Evolutionary conservation across 169 alveolate genomes (phyloP), one percentile per base, ranked within the genome.

Genomic region (Ichthyophthirius multifiliis): DNA sequence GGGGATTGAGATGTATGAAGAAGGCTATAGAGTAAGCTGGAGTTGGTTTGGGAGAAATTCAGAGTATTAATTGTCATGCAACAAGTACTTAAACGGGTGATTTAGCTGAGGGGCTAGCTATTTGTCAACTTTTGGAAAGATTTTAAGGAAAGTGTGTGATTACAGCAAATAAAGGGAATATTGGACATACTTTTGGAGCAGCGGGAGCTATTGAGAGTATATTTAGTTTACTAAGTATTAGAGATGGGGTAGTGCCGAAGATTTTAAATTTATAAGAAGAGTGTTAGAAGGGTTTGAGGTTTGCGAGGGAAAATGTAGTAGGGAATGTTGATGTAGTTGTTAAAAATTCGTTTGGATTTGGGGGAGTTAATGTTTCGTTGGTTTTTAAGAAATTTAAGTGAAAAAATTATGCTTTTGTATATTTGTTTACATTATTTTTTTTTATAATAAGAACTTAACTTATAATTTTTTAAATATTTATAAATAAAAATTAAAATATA

Each of bases 31-130:
- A 76, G 4, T 80, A 87, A 47, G 93, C 95, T 16, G 64, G 71
- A 30, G 23, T 83, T 18, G 48, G 64, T 31, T 79, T 80, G 10
- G 16, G 55, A 15, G 43, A 83, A 44, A 76, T 89, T 4, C 87
- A 82, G 55, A 48, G 46, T 16, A 65, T 90, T 4, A 90, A 87
- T 48, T 46, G 86, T 41, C 92, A 90, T 79, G 92, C 93, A 4
- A 90, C 95, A 0, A 34, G 85, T 12, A 90, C 95, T 2, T 80
- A 82, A 31, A 83, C 79, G 9, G 95, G 95, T 12, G 95, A 90
- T 63, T 13, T 41, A 43, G 67, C 90, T 20, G 95, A 90, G 71
- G 83, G 82, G 9, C 18, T 47, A 35, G 84, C 89, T 15, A 63
- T 86, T 3, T 43, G 65, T 47, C 45, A 74, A 13, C 15, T 86